A percentile compares a stretch with the other conserved stretches of the same genome.
Evolutionary conservation across 2,329 filamentous ascomycete genomes (phyloP).

Genomic region (Bipolaris cookei): DNA sequence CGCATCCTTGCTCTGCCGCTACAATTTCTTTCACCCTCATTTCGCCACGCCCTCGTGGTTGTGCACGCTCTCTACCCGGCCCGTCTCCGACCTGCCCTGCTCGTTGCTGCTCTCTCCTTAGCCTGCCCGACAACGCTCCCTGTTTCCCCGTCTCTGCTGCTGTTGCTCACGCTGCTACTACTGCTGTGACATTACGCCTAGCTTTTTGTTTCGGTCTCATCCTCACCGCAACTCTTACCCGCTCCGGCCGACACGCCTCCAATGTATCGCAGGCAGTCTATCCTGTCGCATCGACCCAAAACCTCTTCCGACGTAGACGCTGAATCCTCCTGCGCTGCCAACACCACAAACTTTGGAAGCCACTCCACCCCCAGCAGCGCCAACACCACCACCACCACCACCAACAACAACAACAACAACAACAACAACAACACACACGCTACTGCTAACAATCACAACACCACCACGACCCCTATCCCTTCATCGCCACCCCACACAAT

Average conservation of each 20-base stretch:
- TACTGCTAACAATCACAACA: constrained; percentile 14
- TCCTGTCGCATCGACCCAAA: constrained; percentile 49
- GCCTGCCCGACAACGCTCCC: constrained; percentile 7
- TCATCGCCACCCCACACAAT: constrained; percentile 29
- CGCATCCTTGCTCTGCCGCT: constrained; percentile 12
- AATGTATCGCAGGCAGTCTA: constrained; percentile 47
- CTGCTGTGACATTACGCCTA: background rate
- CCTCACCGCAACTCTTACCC: constrained; percentile 11
- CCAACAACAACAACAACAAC: constrained; percentile 14
- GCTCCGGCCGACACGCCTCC: constrained; percentile 27
- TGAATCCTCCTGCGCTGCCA: background rate
- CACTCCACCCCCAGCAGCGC: constrained; percentile 23
- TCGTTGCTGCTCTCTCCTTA: background rate
- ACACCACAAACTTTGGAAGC: background rate
- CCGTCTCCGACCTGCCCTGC: background rate
- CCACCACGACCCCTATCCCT: constrained; percentile 29
- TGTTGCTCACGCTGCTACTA: background rate
- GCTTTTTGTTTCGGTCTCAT: constrained; percentile 6
- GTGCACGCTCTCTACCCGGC: constrained; percentile 19
- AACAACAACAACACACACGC: constrained; percentile 14
- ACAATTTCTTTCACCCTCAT: constrained; percentile 8
- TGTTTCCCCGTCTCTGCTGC: background rate
- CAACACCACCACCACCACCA: constrained; percentile 16
- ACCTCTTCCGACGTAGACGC: constrained; percentile 54
- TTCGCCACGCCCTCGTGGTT: constrained; percentile 12